Evolutionary conservation across 176 grass and related monocot genomes (phyloP).

Genomic region (Zoysia japonica): DNA sequence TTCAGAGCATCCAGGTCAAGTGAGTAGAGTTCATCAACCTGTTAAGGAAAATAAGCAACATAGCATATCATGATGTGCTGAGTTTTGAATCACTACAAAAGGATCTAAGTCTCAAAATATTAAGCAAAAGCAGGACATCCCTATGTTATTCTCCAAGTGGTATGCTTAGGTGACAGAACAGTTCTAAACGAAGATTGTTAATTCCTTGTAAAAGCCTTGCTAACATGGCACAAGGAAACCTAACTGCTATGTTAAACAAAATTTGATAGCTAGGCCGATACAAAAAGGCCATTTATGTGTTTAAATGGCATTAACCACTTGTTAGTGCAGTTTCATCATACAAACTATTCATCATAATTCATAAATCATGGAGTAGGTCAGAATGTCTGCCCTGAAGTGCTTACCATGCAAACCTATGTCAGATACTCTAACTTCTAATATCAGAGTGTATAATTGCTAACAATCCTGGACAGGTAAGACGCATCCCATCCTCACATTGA

Average conservation of each 20-base stretch:
- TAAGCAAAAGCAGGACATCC: constrained; percentile 11
- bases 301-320: background rate
- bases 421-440: background rate
- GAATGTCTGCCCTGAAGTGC: background rate
- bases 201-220: background rate
- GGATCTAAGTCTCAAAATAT: constrained; percentile 4
- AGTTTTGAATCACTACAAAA: background rate
- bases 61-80: background rate
- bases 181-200: background rate
- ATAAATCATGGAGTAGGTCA: background rate
- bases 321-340: background rate
- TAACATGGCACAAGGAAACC: constrained; percentile 11
- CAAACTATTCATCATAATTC: background rate
- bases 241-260: background rate
- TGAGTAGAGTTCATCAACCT: constrained; percentile 98
- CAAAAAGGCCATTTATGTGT: background rate
- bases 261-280: background rate
- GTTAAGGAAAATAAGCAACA: constrained; percentile 32
- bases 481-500: background rate
- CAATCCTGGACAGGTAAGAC: background rate
- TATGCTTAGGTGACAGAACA: background rate
- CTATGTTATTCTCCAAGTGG: background rate
- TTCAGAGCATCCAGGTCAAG: constrained; percentile 90
- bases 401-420: background rate
- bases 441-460: background rate